Evolutionary conservation across 148 eudicot species (phyloP).

Genomic region (Simmondsia chinensis): DNA sequence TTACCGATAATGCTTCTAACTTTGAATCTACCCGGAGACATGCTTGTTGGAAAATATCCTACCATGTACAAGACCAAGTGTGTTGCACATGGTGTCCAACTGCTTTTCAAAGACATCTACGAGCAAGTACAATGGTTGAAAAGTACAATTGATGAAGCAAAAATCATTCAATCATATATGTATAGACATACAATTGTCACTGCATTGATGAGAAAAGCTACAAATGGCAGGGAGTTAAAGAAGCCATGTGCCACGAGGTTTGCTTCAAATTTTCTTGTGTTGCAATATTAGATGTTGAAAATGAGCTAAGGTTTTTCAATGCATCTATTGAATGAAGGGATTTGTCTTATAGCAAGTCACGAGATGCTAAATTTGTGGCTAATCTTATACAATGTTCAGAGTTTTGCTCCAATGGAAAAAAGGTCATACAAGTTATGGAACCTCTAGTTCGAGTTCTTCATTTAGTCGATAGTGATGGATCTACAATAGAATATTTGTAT

Average conservation of each 20-base stretch:
- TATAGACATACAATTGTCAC: not conserved
- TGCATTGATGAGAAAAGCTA: not conserved
- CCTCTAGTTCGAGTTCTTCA: not conserved
- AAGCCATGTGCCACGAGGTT: too few relatives aligned
- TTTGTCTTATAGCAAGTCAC: not conserved
- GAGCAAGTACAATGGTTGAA: too few relatives aligned
- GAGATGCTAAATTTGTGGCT: too few relatives aligned
- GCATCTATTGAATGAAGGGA: not conserved
- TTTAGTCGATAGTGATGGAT: not conserved
- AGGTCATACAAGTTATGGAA: not conserved
- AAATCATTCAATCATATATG: not conserved
- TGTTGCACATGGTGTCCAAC: too few relatives aligned
- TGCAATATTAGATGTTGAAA: not conserved
- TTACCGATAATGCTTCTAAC: too few relatives aligned
- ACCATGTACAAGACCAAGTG: too few relatives aligned
- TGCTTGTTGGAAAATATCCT: too few relatives aligned
- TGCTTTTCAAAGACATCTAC: too few relatives aligned
- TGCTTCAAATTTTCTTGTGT: not conserved
- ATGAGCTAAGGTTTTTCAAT: not conserved
- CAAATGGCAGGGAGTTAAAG: not conserved
- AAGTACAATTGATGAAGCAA: not conserved
- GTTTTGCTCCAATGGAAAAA: not conserved
- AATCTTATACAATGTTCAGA: not conserved
- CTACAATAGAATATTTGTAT: too few relatives aligned
- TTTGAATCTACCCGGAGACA: too few relatives aligned